A percentile compares a stretch with the other conserved stretches of the same genome.
Conservation (phyloP, 805 yeast species). For the Metschnikowia kunwiensis region DNA sequence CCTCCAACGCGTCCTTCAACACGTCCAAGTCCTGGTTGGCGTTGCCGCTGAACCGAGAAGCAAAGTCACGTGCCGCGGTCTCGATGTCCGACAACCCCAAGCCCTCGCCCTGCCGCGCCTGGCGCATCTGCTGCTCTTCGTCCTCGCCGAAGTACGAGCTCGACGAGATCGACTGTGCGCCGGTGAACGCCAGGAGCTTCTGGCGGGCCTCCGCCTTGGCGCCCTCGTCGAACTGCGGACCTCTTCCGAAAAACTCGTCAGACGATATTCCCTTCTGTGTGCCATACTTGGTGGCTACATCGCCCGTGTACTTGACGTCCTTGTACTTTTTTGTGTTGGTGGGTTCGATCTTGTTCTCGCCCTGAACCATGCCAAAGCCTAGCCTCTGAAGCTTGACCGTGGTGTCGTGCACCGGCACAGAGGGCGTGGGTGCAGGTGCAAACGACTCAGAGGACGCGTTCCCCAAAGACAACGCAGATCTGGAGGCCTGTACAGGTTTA, state of each 20-base stretch:
- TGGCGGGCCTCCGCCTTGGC: conserved; percentile 76
- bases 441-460: conserved; percentile 2
- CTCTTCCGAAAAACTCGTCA: conserved; percentile 90
- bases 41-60: conserved; percentile 64
- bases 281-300: conserved; percentile 75
- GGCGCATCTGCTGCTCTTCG: conserved; percentile 38
- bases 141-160: conserved; percentile 89
- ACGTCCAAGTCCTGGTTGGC: conserved; percentile 89
- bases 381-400: conserved; percentile 74
- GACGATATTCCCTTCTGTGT: conserved; percentile 92
- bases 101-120: conserved; percentile 14
- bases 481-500: conserved; percentile 2
- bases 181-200: conserved; percentile 78
- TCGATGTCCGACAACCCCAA: conserved; percentile 49
- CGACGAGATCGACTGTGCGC: conserved; percentile 89
- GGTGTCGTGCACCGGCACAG: conserved; percentile 42
- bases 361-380: conserved; percentile 86
- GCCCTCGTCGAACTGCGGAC: conserved; percentile 67
- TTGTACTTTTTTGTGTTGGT: conserved; percentile 42
- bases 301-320: conserved; percentile 68
- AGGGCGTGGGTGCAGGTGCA: conserved; percentile 4
- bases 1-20: conserved; percentile 87
- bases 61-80: conserved; percentile 56
- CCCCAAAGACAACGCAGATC: conserved; percentile 12
- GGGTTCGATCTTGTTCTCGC: conserved; percentile 50